Percentiles rank a stretch among this genome's conserved stretches.
phyloP scores from a whole-genome alignment of 805 yeast species.

The Teunomyces panamensis region DNA sequence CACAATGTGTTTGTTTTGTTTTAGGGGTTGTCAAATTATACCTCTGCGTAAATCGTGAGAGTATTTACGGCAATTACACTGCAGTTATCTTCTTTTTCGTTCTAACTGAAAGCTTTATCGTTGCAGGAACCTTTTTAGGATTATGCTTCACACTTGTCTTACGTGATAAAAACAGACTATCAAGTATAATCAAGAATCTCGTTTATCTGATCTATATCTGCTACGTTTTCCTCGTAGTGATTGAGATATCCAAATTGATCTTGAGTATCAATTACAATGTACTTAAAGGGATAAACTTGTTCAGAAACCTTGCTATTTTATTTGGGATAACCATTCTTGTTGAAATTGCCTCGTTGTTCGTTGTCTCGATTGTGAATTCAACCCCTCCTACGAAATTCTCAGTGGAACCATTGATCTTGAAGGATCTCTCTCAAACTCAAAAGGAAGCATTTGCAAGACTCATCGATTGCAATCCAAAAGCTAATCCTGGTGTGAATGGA shows the following conservation, averaged over 20 bases:
- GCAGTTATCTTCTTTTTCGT: neutral
- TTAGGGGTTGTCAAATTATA: neutral
- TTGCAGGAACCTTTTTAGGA: constrained; percentile 1
- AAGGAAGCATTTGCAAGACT: constrained; percentile 1
- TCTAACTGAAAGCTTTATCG: neutral
- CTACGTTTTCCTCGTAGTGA: neutral
- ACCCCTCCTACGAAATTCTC: neutral
- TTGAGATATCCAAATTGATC: neutral
- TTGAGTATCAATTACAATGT: neutral
- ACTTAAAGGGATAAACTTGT: neutral
- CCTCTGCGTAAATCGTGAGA: neutral
- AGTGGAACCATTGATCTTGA: neutral
- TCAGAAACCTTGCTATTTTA: neutral
- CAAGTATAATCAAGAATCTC: neutral
- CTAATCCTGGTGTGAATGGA: constrained; percentile 1
- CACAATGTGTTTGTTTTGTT: neutral
- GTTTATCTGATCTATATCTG: neutral
- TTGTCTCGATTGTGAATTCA: neutral
- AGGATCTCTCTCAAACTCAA: neutral
- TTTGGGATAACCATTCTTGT: neutral
- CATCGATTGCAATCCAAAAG: neutral
- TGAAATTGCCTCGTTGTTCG: neutral
- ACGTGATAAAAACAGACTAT: neutral
- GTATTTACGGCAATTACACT: neutral
- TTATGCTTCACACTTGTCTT: neutral